These are phyloP conservation scores for Lachnellula arida DNA, from an alignment of 2,329 filamentous ascomycete genomes.

Conservation along the genomic window DNA sequence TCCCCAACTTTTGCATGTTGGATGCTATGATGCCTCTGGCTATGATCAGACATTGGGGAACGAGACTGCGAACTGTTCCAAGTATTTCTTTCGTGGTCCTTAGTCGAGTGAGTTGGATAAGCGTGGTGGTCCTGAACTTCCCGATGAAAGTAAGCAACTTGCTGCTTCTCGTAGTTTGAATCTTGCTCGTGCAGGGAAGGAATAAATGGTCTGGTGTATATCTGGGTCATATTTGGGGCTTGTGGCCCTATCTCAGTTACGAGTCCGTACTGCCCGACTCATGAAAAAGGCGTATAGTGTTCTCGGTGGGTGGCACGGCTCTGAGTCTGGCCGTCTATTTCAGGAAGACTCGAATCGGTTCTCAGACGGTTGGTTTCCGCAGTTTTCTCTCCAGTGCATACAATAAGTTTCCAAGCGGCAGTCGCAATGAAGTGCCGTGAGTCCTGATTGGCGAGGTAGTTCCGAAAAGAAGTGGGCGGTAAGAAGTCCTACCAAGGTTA, in stretches of 20 bases:
- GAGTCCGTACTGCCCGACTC: slow-evolving; percentile 13
- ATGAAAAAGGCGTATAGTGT: slow-evolving; percentile 18
- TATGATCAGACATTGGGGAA: slow-evolving; percentile 22
- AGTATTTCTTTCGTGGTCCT: slow-evolving; percentile 14
- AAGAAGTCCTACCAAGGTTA: slow-evolving; percentile 11
- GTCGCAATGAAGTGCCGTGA: slow-evolving; percentile 26
- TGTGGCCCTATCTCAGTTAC: slow-evolving; percentile 7
- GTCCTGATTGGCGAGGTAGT: slow-evolving; percentile 19
- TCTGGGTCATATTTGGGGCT: slow-evolving; percentile 27
- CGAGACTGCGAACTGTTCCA: slow-evolving; percentile 16
- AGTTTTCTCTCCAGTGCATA: slow-evolving; percentile 10
- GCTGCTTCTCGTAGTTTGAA: slow-evolving; percentile 15
- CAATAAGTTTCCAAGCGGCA: slow-evolving; percentile 18
- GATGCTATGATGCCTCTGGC: slow-evolving; percentile 12
- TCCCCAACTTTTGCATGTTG: slow-evolving; percentile 17
- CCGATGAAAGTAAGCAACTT: slow-evolving; percentile 14
- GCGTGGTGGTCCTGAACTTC: slow-evolving; percentile 11
- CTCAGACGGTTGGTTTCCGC: slow-evolving; percentile 9
- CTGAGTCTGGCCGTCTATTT: slow-evolving; percentile 19
- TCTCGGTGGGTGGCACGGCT: slow-evolving; percentile 28
- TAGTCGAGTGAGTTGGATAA: slow-evolving; percentile 7
- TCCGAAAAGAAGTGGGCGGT: slow-evolving; percentile 11
- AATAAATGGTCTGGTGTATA: slow-evolving; percentile 24
- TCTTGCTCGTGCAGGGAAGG: slow-evolving; percentile 20
- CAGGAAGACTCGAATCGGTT: slow-evolving; percentile 13